phyloP scores from a whole-genome alignment of 2,329 filamentous ascomycete species.

The Talaromyces islandicus region DNA sequence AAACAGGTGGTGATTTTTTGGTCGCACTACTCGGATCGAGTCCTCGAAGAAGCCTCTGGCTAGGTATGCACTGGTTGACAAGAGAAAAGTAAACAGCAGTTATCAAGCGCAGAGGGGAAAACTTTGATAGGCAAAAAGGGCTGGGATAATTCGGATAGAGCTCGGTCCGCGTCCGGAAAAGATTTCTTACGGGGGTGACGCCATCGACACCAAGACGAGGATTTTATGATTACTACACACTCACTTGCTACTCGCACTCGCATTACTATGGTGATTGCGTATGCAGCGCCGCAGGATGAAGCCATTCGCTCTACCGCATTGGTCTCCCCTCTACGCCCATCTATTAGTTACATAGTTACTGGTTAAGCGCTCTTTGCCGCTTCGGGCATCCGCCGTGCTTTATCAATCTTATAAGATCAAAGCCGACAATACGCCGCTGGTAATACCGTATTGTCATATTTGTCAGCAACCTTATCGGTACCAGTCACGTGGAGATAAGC shows the following conservation, averaged over 20 bases:
- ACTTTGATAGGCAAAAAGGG: background rate
- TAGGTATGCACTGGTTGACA: background rate
- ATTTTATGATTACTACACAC: background rate
- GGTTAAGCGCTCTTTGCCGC: background rate
- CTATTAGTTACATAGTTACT: no score
- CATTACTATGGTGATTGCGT: background rate
- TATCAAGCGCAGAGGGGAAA: background rate
- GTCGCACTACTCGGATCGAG: background rate
- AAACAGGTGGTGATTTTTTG: background rate
- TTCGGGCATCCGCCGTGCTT: background rate
- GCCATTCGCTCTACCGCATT: background rate
- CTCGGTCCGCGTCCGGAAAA: slow-evolving; percentile 9
- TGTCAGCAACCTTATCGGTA: background rate
- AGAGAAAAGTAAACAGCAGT: background rate
- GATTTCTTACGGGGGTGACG: slow-evolving; percentile 13
- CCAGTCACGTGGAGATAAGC: background rate
- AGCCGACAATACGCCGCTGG: background rate
- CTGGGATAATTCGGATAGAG: background rate
- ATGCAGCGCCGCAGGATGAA: background rate
- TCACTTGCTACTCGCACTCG: background rate
- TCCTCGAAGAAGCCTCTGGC: background rate
- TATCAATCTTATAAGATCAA: slow-evolving; percentile 12
- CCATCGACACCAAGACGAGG: slow-evolving; percentile 8
- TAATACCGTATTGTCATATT: background rate
- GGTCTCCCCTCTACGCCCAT: background rate